A percentile compares a stretch with the other conserved stretches of the same genome.
Conservation (phyloP, 306 rosid genomes). For the Potentilla sterilis region DNA sequence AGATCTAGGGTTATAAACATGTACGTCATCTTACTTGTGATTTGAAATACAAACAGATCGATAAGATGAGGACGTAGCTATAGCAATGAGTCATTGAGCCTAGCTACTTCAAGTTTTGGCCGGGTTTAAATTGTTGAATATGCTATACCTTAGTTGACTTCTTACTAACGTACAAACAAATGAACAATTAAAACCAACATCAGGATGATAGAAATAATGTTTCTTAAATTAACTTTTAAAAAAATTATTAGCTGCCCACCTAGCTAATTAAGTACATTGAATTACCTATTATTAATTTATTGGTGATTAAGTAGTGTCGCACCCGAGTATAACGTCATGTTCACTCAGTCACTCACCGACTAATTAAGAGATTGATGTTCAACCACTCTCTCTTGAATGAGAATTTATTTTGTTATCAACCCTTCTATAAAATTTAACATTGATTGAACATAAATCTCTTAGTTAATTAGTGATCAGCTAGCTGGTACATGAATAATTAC, state of each 20-base stretch:
- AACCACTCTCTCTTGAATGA: too few relatives aligned
- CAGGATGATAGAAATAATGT: not conserved
- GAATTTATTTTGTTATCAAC: too few relatives aligned
- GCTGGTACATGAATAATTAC: too few relatives aligned
- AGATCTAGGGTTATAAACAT: not conserved
- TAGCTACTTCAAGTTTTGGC: not conserved
- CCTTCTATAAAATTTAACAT: too few relatives aligned
- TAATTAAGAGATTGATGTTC: too few relatives aligned
- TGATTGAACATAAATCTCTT: too few relatives aligned
- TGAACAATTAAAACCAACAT: not conserved
- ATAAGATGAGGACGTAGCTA: not conserved
- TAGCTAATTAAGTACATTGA: too few relatives aligned
- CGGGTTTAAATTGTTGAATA: not conserved
- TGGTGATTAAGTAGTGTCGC: too few relatives aligned
- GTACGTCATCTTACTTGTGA: not conserved
- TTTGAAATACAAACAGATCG: not conserved
- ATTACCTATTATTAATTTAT: too few relatives aligned
- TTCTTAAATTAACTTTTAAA: not conserved
- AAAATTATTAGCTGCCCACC: not conserved
- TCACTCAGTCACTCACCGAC: too few relatives aligned
- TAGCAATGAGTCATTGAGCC: not conserved
- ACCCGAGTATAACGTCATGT: too few relatives aligned
- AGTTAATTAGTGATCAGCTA: too few relatives aligned
- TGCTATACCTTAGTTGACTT: conserved; percentile 1
- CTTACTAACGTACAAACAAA: not conserved